Base-by-base conservation (phyloP, 129 eudicot genomes). In the Rutidosis leptorrhynchoides region DNA sequence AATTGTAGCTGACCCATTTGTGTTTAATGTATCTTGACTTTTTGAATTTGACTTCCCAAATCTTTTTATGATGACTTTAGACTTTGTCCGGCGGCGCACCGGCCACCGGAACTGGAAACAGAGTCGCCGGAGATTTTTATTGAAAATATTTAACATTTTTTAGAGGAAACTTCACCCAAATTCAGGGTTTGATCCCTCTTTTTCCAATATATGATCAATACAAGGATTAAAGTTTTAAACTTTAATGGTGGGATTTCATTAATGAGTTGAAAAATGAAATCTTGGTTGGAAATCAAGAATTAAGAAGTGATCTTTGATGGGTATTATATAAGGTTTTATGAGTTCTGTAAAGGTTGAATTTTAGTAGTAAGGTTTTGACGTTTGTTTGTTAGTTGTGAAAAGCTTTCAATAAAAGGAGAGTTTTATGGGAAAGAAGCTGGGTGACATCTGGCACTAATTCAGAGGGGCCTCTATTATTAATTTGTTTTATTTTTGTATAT, bases 51-150 rank as follows among this genome's bases (percentile, higher is more conserved):
- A 64, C 66, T 76, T 81, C 4, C 87, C 88, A 16, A 88, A 57
- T 43, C 81, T 85, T 62, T 81, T 85, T 32, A 92, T 78, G 70
- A 82, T 65, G 60, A 92, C 77, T 67, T 80, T 85, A 6, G 84
- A 80, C 23, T 70, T 82, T 26, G 91, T 64, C 53, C 84, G 81
- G 71, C 89, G 82, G 75, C 82, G 85, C 33, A 52, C 70, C 30
- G 81, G 84, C 88, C 88, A 84, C 48, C 84, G 77, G 68, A 86
- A 78, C 24, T 68, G 59, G 9, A 70, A 69, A 69, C 79, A 90
- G 74, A 90, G 84, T 29, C 84, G 81, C 71, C 76, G 67, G 74
- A 90, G 86, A 61, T 78, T 86, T 67, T 46, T 77, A 81, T 81
- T 85, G 78, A 87, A 68, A 1, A 85, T 35, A 43, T 64, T 74